Base-by-base conservation (phyloP, 805 yeast species). In the Tanozyma kutaoensis region DNA sequence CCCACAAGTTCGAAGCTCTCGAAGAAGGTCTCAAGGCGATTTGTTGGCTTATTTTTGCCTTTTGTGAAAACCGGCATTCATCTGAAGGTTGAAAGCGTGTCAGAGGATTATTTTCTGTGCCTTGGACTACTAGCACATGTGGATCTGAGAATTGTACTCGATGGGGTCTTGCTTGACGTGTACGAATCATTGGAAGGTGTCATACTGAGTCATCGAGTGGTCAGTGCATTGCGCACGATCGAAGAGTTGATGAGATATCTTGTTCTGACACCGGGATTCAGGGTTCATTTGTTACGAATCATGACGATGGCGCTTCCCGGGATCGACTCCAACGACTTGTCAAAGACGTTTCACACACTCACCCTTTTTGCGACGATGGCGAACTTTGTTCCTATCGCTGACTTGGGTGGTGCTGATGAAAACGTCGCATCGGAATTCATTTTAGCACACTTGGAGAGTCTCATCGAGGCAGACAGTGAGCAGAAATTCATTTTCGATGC, bases 251-350 rank as follows among this genome's bases (percentile, higher is more conserved):
- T 77, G 1, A 62, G 93, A 29, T 74, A 66, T 33, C 69, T 91
- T 62, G 74, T 78, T 0, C 45, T 55, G 5, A 60, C 69, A 2
- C 76, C 76, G 1, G 49, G 72, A 2, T 82, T 67, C 43, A 58
- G 95, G 24, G 72, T 81, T 9, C 98, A 91, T 42, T 55, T 84
- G 9, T 71, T 93, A 0, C 69, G 93, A 28, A 56, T 91, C 11
- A 46, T 86, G 22, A 68, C 74, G 15, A 61, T 82, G 48, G 55
- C 76, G 2, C 47, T 85, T 6, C 80, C 85, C 0, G 95, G 91
- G 17, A 72, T 91, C 16, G 97, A 91, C 45, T 69, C 86, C 1
- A 91, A 86, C 45, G 98, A 91, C 48, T 62, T 84, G 26, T 62
- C 60, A 10, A 70, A 86, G 43, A 76, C 95, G 0, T 60, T 73